Percentiles rank a stretch among this genome's conserved stretches.
phyloP scores from a whole-genome alignment of 2,329 filamentous ascomycete species.

The Zasmidium cellare region DNA sequence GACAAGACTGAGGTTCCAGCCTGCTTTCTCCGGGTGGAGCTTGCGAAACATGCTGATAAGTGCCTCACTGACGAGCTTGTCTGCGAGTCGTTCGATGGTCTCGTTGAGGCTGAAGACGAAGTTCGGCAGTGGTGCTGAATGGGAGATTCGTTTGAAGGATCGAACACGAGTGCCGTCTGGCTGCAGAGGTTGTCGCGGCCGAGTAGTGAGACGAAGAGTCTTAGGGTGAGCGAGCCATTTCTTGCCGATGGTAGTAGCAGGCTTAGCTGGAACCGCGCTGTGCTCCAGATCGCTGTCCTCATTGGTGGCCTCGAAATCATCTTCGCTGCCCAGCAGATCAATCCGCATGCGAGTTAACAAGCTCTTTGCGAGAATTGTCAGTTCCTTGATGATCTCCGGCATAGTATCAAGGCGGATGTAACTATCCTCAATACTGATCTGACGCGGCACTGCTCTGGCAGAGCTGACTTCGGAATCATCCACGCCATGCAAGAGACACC shows the following conservation, averaged over 20 bases:
- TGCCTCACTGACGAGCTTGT: conserved; percentile 67
- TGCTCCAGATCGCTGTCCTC: conserved; percentile 26
- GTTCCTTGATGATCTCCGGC: conserved; percentile 64
- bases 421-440: conserved; percentile 94
- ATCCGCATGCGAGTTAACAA: conserved; percentile 75
- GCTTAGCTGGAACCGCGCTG: conserved; percentile 1
- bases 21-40: conserved; percentile 66
- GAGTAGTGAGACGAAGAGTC: conserved; percentile 77
- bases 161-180: conserved; percentile 57
- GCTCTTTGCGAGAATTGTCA: conserved; percentile 67
- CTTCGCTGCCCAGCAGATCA: conserved; percentile 65
- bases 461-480: conserved; percentile 73
- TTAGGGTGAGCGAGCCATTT: conserved; percentile 79
- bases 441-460: conserved; percentile 70
- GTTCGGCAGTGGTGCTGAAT: conserved; percentile 69
- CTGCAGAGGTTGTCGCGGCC: conserved; percentile 58
- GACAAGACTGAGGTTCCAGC: conserved; percentile 79
- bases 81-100: conserved; percentile 60
- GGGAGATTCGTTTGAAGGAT: conserved; percentile 70
- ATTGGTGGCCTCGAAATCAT: conserved; percentile 31
- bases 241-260: conserved; percentile 6
- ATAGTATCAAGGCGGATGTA: conserved; percentile 71
- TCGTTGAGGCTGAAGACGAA: conserved; percentile 70
- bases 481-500: conserved; percentile 77
- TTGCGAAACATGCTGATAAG: conserved; percentile 72